These are phyloP conservation scores for Solanum chacoense DNA, from an alignment of 305 asterid genomes.

Conservation along the genomic window DNA sequence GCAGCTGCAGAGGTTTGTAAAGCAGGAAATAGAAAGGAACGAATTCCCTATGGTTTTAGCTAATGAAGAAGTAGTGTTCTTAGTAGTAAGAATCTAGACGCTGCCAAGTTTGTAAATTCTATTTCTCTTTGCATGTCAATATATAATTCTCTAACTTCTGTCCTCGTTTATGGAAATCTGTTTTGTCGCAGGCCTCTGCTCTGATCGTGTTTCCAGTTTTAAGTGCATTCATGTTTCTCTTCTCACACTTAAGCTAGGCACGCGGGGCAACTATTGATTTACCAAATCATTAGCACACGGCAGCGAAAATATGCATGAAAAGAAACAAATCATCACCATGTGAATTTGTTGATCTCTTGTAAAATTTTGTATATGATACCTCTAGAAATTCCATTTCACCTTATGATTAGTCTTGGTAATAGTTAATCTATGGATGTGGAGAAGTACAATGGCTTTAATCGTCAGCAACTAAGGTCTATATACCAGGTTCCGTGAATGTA, in stretches of 20 bases:
- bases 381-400: background rate
- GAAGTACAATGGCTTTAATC: background rate
- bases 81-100: conserved; percentile 35
- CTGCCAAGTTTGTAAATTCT: background rate
- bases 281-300: background rate
- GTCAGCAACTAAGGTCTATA: background rate
- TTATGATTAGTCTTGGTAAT: background rate
- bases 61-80: conserved; percentile 63
- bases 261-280: background rate
- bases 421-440: background rate
- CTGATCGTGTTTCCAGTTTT: conserved; percentile 55
- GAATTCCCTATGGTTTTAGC: conserved; percentile 49
- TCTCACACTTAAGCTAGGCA: conserved; percentile 35
- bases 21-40: conserved; percentile 40
- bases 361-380: background rate
- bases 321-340: background rate
- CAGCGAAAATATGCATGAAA: background rate
- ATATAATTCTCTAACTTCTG: background rate
- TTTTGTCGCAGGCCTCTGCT: conserved; percentile 56
- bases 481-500: background rate
- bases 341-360: background rate
- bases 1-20: conserved; percentile 58
- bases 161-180: conserved; percentile 6
- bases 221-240: conserved; percentile 37
- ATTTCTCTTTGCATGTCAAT: background rate